Percentiles rank a stretch among this genome's conserved stretches.
Conservation (phyloP, 208 protist genomes). For the Leishmania major region DNA sequence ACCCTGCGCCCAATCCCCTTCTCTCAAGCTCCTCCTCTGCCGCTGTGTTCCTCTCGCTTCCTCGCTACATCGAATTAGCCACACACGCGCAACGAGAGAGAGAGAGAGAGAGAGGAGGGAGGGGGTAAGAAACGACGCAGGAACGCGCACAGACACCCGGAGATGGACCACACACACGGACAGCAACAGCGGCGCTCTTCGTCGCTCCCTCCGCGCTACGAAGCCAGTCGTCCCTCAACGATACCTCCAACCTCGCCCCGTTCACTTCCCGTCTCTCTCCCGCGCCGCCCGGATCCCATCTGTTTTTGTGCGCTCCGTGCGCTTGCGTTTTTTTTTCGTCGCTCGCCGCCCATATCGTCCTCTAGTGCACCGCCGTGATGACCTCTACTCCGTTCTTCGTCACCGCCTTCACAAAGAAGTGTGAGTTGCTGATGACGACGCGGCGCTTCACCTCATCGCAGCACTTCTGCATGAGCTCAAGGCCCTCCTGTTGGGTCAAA, state of each 20-base stretch:
- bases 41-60: not conserved
- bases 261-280: not conserved
- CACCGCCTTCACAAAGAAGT: conserved; percentile 94
- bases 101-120: not conserved
- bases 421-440: conserved; percentile 86
- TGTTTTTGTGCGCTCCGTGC: not conserved
- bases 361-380: conserved; percentile 63
- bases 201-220: not conserved
- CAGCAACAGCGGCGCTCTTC: not conserved
- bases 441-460: conserved; percentile 92
- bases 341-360: not conserved
- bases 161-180: not conserved
- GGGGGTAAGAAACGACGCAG: not conserved
- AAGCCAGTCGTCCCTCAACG: not conserved
- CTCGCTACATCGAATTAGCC: not conserved
- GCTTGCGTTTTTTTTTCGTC: not conserved
- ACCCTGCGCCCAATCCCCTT: not conserved
- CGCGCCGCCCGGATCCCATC: not conserved
- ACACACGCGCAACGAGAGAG: not conserved
- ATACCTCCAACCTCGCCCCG: not conserved
- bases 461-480: conserved; percentile 94
- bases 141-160: not conserved
- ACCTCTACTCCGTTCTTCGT: conserved; percentile 85
- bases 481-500: conserved; percentile 89
- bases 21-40: not conserved